Evolutionary conservation across 2,329 filamentous ascomycete genomes (phyloP), one percentile per base, ranked within the genome.

Genomic region (Colletotrichum somersetense): DNA sequence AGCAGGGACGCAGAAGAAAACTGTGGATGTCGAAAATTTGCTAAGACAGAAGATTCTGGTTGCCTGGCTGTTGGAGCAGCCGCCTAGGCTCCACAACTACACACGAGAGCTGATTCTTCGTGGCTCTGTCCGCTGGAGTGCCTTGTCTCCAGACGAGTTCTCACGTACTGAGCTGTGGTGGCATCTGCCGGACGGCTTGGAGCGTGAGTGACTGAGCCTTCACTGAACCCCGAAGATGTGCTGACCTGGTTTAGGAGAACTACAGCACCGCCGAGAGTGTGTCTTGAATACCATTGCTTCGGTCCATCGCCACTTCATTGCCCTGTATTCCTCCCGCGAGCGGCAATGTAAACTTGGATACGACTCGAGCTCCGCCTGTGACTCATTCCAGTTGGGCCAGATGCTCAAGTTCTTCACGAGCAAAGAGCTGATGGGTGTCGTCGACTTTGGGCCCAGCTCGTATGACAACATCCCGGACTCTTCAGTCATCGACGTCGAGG

Each of bases 301-400:
- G 0, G 83, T 94, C 1, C 91, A 91, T 72, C 84, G 85, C 0
- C 89, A 94, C 78, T 94, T 94, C 69, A 82, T 95, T 3, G 78
- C 80, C 8, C 82, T 92, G 0, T 95, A 94, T 79, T 89, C 89
- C 1, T 92, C 91, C 12, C 89, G 90, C n/a, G 86, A 82, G 42
- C 81, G 84, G 10, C 92, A 94, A 78, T 95, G 93, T 80, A 90
- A 89, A 76, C 86, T 94, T 0, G 92, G 92, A 64, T 95, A 95
- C 80, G 92, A 93, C 77, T 91, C 89, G 2, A 92, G 90, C 73
- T 81, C 87, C 2, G 89, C 92, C 53, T 95, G 93, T 79, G 93
- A 95, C 81, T 91, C 90, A 2, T 95, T 92, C 77, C 93, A 95
- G 80, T 87, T 95, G 1, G 93, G 92, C 30, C 92, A 95, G 81